phyloP scores from a whole-genome alignment of 805 yeast genomes.

The Lipomyces kockii region DNA sequence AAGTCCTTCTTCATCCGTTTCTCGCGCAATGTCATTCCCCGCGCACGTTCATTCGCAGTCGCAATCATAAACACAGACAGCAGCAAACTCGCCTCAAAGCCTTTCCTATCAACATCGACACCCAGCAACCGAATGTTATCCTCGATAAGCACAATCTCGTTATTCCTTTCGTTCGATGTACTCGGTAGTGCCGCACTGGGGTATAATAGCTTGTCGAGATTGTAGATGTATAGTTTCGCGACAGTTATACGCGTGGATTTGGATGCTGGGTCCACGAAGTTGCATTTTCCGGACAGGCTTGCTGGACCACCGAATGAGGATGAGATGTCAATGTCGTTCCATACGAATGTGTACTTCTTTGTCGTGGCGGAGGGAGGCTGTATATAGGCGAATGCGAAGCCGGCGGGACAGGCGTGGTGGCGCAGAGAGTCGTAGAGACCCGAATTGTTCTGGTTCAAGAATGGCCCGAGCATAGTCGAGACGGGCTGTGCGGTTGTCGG shows the following conservation, averaged over 20 bases:
- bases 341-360: not conserved
- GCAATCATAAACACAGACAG: not conserved
- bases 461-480: not conserved
- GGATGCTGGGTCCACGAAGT: constrained; percentile 1
- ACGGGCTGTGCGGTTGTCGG: not conserved
- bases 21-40: not conserved
- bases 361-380: not conserved
- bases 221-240: not conserved
- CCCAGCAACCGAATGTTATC: constrained; percentile 3
- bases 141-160: constrained; percentile 5
- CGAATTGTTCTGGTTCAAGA: not conserved
- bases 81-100: not conserved
- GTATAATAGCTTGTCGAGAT: not conserved
- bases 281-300: not conserved
- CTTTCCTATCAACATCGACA: not conserved
- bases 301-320: not conserved
- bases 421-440: not conserved
- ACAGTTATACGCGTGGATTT: not conserved
- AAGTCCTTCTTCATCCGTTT: not conserved
- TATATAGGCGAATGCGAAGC: not conserved
- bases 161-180: not conserved
- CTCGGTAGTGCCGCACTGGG: not conserved
- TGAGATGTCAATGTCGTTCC: not conserved
- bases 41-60: not conserved
- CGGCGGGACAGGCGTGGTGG: not conserved